Evolutionary conservation across 2,329 filamentous ascomycete genomes (phyloP), one percentile per base, ranked within the genome.

Genomic region (Trichophyton schoenleinii): DNA sequence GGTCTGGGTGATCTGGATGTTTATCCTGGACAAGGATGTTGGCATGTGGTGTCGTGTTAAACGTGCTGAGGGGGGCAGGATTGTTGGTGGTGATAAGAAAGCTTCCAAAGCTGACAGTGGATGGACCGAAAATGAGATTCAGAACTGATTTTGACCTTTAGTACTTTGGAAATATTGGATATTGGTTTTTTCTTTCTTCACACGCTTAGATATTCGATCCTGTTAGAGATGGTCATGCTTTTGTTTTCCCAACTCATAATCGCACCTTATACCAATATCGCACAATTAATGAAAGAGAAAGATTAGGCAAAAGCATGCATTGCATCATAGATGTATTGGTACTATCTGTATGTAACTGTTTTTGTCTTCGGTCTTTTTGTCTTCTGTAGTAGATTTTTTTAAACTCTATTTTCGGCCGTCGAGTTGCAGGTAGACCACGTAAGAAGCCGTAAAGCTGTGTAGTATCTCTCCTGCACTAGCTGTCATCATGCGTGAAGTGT

Each of bases 31-130:
- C 73, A 85, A 88, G 69, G 85, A 88, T 67, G 90, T 97, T 53
- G 91, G 92, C 28, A 82, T 96, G 72, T 92, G 85, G 78, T 96
- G 91, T 75, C 83, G 94, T 61, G 91, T 99, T 42, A 99, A 99
- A 85, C 81, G 94, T 67, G 88, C 88, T 72, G 83, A 92, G 68
- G 91, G 91, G 25, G 84, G 84, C 5, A 75, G 83, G 62, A 79
- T 82, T 64, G 83, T 87, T 58, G 83, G 75, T 59, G 73, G 70
- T 57, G 75, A 75, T 13, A 64, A 62, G 61, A 60, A 63, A 64
- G 59, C 72, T 49, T 77, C 77, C 57, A 77, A 77, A 64, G 75
- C 74, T 49, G 77, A 75, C 48, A 79, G 79, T 60, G 79, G 77
- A 9, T 89, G 87, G 87, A 87, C 83, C 66, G 81, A 88, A 71